These are phyloP conservation scores for Periconia sp. DNA, from an alignment of 2,329 filamentous ascomycete genomes.

Conservation along the genomic window DNA sequence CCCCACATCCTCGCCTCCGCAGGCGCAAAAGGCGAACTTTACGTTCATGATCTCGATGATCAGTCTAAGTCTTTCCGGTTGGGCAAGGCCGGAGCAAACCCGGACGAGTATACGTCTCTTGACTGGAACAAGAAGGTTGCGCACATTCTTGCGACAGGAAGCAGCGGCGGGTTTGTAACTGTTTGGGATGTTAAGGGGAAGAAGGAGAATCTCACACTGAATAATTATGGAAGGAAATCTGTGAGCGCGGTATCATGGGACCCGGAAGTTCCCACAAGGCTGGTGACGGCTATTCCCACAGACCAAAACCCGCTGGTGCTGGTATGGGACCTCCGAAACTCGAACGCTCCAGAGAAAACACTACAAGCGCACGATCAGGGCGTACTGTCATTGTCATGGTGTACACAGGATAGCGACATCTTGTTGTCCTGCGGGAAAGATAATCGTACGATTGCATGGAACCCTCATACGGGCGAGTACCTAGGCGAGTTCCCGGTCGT, in stretches of 20 bases:
- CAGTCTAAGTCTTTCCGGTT: conserved; percentile 85
- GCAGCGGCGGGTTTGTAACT: conserved; percentile 91
- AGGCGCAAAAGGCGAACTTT: conserved; percentile 94
- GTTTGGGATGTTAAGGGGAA: conserved; percentile 99
- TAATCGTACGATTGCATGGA: conserved; percentile 95
- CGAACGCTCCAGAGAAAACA: conserved; percentile 88
- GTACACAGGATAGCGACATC: conserved; percentile 84
- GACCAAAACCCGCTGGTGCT: conserved; percentile 88
- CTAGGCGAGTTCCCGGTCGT: conserved; percentile 95
- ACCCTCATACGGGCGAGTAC: conserved; percentile 85
- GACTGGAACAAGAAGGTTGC: conserved; percentile 99
- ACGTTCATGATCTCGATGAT: conserved; percentile 93
- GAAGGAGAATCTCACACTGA: conserved; percentile 94
- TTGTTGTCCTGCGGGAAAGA: conserved; percentile 95
- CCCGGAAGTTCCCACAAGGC: conserved; percentile 88
- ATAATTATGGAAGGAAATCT: conserved; percentile 85
- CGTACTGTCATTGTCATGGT: conserved; percentile 94
- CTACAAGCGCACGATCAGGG: conserved; percentile 94
- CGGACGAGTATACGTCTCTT: conserved; percentile 93
- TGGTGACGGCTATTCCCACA: conserved; percentile 89
- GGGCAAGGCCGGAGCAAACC: conserved; percentile 84
- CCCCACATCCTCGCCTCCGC: conserved; percentile 91
- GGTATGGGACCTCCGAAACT: conserved; percentile 95
- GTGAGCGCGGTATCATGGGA: conserved; percentile 98
- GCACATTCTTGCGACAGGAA: conserved; percentile 94